Base-by-base conservation (phyloP, 345 rosid species). In the Brassica incana region DNA sequence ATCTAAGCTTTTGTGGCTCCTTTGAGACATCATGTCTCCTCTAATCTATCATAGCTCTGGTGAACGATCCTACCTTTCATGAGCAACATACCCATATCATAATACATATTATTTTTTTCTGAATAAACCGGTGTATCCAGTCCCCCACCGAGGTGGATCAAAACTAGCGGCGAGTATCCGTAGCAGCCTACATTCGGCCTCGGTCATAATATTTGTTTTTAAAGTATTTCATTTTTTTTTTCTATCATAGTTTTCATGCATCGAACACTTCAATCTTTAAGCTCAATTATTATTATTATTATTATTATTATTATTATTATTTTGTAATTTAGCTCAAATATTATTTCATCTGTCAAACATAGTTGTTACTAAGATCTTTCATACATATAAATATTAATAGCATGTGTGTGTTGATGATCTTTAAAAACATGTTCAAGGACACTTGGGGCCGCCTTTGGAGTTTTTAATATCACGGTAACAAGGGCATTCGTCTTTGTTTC, bases 401-500 rank as follows among this genome's bases (percentile, higher is more conserved):
- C 5, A 10, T 59, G 30, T 20, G 3, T 18, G 6, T 3, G 27
- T 10, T 10, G 23, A 59, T 16, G 52, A 35, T 63, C 48, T 38
- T 43, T 1, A 58, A 76, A 25, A 54, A 20, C 11, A 60, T 33
- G 64, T 29, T 70, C 64, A 75, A 62, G 76, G 80, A 66, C 76
- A 80, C 35, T 69, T 75, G 30, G 79, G 6, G 52, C 2, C 10
- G 9, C 79, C 79, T 11, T 75, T 16, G n/a, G 43, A 16, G 63
- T 16, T 75, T n/a, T 3, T 70, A 40, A 38, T 7, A 62, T 80
- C 72, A 1, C 75, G 65, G 35, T 80, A 80, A 35, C 83, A 80
- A 52, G 80, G 80, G 40, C 80, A 80, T 36, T 80, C 80, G 32
- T 80, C 67, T 36, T 14, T 70, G 63, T 80, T 20, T n/a, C 67